Evolutionary conservation across 805 yeast species (phyloP).

Genomic region (Yamadazyma insecticola): DNA sequence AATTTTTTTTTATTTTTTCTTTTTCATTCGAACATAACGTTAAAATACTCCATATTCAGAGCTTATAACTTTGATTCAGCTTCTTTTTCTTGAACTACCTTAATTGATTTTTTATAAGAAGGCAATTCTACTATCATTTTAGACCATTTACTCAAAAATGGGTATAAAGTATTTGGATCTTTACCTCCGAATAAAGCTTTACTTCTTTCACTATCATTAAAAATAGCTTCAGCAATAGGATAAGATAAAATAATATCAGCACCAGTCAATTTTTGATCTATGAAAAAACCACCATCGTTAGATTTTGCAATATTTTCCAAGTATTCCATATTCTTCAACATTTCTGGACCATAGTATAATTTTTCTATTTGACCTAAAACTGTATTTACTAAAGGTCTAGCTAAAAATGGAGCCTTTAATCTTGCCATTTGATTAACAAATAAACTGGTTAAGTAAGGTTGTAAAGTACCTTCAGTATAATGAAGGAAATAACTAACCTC

Average conservation of each 20-base stretch:
- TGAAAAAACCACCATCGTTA: conserved; percentile 33
- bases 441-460: conserved; percentile 39
- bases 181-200: conserved; percentile 9
- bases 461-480: conserved; percentile 61
- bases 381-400: conserved; percentile 15
- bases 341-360: conserved; percentile 22
- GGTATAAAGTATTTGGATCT: conserved; percentile 12
- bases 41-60: too few species aligned
- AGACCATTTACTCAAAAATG: conserved; percentile 21
- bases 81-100: too few species aligned
- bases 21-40: too few species aligned
- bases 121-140: conserved; percentile 6
- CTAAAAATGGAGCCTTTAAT: conserved; percentile 23
- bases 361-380: conserved; percentile 20
- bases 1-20: too few species aligned
- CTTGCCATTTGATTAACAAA: conserved; percentile 24
- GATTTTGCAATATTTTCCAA: conserved; percentile 27
- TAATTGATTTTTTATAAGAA: conserved; percentile 2
- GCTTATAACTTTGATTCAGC: conserved; percentile 5
- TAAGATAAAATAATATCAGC: conserved; percentile 55
- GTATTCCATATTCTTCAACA: conserved; percentile 18
- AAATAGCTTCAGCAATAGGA: conserved; percentile 31
- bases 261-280: conserved; percentile 46
- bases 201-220: conserved; percentile 19
- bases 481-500: conserved; percentile 49